Conservation (phyloP, 2,329 filamentous ascomycete species). For the Beauveria pseudobassiana region DNA sequence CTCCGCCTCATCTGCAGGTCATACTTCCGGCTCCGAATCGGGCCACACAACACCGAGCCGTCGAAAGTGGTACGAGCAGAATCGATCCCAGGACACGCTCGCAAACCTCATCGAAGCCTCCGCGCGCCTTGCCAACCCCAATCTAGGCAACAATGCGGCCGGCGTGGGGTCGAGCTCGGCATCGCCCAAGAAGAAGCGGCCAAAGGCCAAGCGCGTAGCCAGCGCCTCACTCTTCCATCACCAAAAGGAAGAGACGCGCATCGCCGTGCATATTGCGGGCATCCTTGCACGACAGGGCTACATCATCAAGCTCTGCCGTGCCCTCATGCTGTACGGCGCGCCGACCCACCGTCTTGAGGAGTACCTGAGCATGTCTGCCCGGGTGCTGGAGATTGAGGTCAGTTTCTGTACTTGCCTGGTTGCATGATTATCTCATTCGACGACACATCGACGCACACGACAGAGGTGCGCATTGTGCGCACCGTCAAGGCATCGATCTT, state of each 20-base stretch:
- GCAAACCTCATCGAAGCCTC: slow-evolving; percentile 41
- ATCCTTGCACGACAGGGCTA: slow-evolving; percentile 75
- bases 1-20: slow-evolving; percentile 4
- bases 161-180: slow-evolving; percentile 6
- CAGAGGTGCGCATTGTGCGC: slow-evolving; percentile 58
- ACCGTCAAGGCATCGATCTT: slow-evolving; percentile 51
- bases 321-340: slow-evolving; percentile 81
- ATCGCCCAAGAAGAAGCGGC: slow-evolving; percentile 23
- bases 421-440: slow-evolving; percentile 93
- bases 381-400: slow-evolving; percentile 76
- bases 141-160: slow-evolving; percentile 16
- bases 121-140: slow-evolving; percentile 31
- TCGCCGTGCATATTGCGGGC: slow-evolving; percentile 48
- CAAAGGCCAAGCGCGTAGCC: slow-evolving; percentile 18
- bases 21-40: slow-evolving; percentile 18
- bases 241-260: slow-evolving; percentile 37
- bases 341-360: slow-evolving; percentile 86
- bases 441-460: slow-evolving; percentile 57
- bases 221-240: slow-evolving; percentile 32
- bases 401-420: slow-evolving; percentile 82
- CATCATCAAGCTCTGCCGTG: slow-evolving; percentile 73
- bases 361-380: slow-evolving; percentile 78
- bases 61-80: slow-evolving; percentile 42
- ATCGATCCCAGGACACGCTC: slow-evolving; percentile 38
- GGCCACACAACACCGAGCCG: slow-evolving; percentile 35